Evolutionary conservation across 2,329 filamentous ascomycete species (phyloP).

Genomic region (Penicillium capsulatum): DNA sequence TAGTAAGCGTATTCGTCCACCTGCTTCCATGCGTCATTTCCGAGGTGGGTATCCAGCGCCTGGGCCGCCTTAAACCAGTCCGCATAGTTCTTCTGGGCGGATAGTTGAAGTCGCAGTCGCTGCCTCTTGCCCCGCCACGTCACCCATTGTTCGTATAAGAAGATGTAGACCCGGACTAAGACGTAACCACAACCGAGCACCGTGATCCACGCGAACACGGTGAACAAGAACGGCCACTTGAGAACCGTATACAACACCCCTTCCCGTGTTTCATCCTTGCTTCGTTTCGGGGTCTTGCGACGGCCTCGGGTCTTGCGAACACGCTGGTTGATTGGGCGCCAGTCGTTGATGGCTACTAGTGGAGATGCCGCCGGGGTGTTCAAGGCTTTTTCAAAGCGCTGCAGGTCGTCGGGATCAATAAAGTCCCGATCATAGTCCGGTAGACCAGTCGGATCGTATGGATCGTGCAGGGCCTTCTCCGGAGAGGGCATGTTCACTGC

Average conservation of each 20-base stretch:
- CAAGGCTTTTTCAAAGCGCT: constrained; percentile 75
- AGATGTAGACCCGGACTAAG: constrained; percentile 81
- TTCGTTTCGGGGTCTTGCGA: constrained; percentile 49
- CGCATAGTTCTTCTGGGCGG: constrained; percentile 66
- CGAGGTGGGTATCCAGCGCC: constrained; percentile 73
- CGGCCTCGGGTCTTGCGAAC: constrained; percentile 50
- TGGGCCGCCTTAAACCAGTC: constrained; percentile 81
- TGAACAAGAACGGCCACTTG: constrained; percentile 84
- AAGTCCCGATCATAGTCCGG: constrained; percentile 82
- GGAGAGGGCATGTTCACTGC: constrained; percentile 28
- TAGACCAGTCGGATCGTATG: constrained; percentile 64
- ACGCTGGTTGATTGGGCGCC: constrained; percentile 79
- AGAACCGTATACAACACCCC: constrained; percentile 83
- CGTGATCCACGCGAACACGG: constrained; percentile 75
- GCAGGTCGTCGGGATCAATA: constrained; percentile 65
- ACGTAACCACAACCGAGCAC: constrained; percentile 72
- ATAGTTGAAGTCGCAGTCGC: constrained; percentile 65
- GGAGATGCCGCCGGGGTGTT: constrained; percentile 73
- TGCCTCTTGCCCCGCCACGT: constrained; percentile 82
- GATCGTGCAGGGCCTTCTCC: constrained; percentile 41
- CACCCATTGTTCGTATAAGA: constrained; percentile 83
- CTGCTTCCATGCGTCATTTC: constrained; percentile 56
- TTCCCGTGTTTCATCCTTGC: constrained; percentile 88
- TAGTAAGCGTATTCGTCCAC: constrained; percentile 68
- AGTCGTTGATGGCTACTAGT: constrained; percentile 89